Conservation (phyloP, 2,329 filamentous ascomycete genomes). For the Aspergillus spinulosporus region DNA sequence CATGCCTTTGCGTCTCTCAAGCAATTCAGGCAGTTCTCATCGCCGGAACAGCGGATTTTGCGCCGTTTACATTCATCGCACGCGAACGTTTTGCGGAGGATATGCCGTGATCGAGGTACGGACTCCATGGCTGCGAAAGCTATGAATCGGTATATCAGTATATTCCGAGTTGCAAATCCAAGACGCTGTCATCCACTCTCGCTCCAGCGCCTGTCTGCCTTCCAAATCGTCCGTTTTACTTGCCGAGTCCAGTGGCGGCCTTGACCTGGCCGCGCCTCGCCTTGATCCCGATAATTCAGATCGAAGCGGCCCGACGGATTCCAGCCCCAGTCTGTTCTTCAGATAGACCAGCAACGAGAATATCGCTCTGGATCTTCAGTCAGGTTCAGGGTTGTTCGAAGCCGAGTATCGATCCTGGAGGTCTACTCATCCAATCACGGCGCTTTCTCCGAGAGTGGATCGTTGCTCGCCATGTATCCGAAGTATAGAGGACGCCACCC, state of each 20-base stretch:
- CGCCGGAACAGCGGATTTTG: conserved; percentile 24
- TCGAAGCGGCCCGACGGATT: no score
- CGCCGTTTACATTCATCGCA: conserved; percentile 25
- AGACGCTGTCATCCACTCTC: background rate
- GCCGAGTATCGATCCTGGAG: background rate
- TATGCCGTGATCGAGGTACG: conserved; percentile 13
- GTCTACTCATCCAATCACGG: conserved; percentile 5
- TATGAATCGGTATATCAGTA: background rate
- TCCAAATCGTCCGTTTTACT: no score
- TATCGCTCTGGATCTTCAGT: no score
- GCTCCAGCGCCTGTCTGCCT: background rate
- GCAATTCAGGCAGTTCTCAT: conserved; percentile 22
- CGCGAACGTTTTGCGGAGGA: conserved; percentile 22
- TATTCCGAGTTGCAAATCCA: background rate
- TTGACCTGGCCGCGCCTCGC: no score
- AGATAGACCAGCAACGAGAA: no score
- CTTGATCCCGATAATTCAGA: no score
- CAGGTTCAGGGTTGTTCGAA: background rate
- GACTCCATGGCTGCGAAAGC: conserved; percentile 1
- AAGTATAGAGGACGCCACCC: conserved; percentile 6
- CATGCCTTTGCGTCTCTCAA: conserved; percentile 21
- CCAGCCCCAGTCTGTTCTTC: no score
- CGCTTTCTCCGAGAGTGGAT: conserved; percentile 9
- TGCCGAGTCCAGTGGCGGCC: no score
- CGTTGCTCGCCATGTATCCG: background rate